Conservation (phyloP, 2,329 filamentous ascomycete genomes). For the Ophiostoma pallidulum region DNA sequence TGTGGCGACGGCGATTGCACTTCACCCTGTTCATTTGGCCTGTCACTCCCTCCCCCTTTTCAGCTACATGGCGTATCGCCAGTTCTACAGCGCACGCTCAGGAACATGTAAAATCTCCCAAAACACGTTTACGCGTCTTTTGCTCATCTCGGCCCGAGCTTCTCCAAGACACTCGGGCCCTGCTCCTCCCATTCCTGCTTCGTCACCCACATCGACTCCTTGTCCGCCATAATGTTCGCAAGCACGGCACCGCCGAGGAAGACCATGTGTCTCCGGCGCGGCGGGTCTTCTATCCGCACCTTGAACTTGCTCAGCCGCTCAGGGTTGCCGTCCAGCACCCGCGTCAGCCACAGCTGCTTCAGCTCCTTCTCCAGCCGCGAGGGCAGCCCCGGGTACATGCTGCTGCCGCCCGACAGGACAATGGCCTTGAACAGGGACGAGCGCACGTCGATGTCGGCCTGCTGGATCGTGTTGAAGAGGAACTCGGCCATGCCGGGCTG, state of each 20-base stretch:
- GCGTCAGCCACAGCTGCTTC: slow-evolving; percentile 96
- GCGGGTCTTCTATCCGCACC: slow-evolving; percentile 96
- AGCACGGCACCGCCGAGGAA: slow-evolving; percentile 94
- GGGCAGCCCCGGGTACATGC: slow-evolving; percentile 97
- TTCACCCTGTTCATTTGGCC: too few relatives aligned
- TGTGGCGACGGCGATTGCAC: too few relatives aligned
- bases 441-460: slow-evolving; percentile 89
- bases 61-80: too few relatives aligned
- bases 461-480: slow-evolving; percentile 97
- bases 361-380: slow-evolving; percentile 95
- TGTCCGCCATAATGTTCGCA: slow-evolving; percentile 98
- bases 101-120: too few relatives aligned
- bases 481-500: slow-evolving; percentile 95
- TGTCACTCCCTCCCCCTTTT: too few relatives aligned
- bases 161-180: slow-evolving; percentile 74
- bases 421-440: slow-evolving; percentile 94
- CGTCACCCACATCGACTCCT: slow-evolving; percentile 97
- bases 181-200: slow-evolving; percentile 97
- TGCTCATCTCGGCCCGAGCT: slow-evolving; percentile 65
- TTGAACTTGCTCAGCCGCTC: slow-evolving; percentile 98
- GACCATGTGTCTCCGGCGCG: slow-evolving; percentile 93
- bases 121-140: background rate
- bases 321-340: slow-evolving; percentile 80
- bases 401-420: slow-evolving; percentile 90
- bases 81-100: too few relatives aligned